Base-by-base conservation (phyloP, 2,329 filamentous ascomycete species). In the Boeremia exigua region DNA sequence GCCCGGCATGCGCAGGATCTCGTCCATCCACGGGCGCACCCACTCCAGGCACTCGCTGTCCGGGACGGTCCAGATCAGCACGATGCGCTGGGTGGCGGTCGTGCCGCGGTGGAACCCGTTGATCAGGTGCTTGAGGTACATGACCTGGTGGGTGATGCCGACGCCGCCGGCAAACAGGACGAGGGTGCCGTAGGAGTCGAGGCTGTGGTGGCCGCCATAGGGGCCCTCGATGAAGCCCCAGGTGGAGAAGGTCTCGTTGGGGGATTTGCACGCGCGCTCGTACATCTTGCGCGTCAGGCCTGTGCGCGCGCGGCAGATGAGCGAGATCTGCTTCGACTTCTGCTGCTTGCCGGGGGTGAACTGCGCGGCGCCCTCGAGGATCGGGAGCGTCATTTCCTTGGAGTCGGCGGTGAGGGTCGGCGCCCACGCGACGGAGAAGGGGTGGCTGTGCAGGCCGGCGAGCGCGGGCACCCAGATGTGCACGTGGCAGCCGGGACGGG, bases 91-190 rank as follows among this genome's bases (percentile, higher is more conserved):
- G 1, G 88, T 86, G 1, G 89, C 88, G 6, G 89, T 86, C 0
- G 87, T 91, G 54, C 87, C 86, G 59, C 88, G 85, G 57, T 83
- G 82, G 72, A 84, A 90, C 34, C 89, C 88, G 6, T 82, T 79
- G 27, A 93, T 85, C 1, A 94, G 83, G 61, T 91, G 85, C 54
- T 88, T 86, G 34, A 93, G 84, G 71, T 91, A 89, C 48, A 88
- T 88, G 25, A 92, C 86, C 61, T 89, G 88, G 66, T 94, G 90
- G 1, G 90, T 92, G 66, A 94, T 90, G 60, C 90, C 90, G 11
- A 93, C 88, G 66, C 90, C 90, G 54, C 89, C 90, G 0, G 90
- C 90, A 70, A 94, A 91, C 34, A 94, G 83, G 73, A 93, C 85
- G 28, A 89, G 86, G 0, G 89, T 92, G 61, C 90, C 90, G 74